Evolutionary conservation across 1,139 yeast genomes (phyloP).

Genomic region (Diutina pseudorugosa): DNA sequence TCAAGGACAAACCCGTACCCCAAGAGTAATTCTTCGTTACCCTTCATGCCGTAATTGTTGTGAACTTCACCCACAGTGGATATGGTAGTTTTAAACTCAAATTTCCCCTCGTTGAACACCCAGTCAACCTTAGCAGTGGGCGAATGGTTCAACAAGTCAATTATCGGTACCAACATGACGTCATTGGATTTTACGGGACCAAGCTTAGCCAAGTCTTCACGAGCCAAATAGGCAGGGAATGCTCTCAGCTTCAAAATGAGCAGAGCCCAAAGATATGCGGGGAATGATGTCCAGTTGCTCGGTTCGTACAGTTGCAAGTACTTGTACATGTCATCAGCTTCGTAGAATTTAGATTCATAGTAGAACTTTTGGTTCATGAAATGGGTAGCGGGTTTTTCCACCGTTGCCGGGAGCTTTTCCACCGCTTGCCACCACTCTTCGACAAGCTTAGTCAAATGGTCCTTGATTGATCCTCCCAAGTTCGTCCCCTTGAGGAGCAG

Average conservation of each 20-base stretch:
- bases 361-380: slow-evolving; percentile 33
- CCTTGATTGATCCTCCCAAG: slow-evolving; percentile 29
- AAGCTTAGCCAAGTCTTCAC: slow-evolving; percentile 10
- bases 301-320: slow-evolving; percentile 14
- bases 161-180: slow-evolving; percentile 64
- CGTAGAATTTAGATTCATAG: slow-evolving; percentile 34
- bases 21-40: slow-evolving; percentile 61
- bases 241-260: slow-evolving; percentile 65
- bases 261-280: slow-evolving; percentile 63
- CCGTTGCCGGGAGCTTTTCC: slow-evolving; percentile 20
- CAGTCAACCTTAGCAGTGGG: slow-evolving; percentile 55
- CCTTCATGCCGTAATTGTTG: slow-evolving; percentile 81
- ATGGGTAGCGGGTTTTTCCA: slow-evolving; percentile 23
- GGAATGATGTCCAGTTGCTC: slow-evolving; percentile 47
- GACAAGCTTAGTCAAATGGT: slow-evolving; percentile 20
- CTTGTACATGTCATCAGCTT: slow-evolving; percentile 22
- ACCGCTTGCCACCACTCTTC: slow-evolving; percentile 43
- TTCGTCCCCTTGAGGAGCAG: slow-evolving; percentile 52
- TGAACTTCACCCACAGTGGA: slow-evolving; percentile 33
- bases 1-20: slow-evolving; percentile 63
- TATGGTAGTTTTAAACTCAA: slow-evolving; percentile 7
- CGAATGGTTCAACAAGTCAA: slow-evolving; percentile 69
- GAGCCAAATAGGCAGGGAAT: slow-evolving; percentile 50
- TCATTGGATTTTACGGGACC: slow-evolving; percentile 14
- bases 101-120: slow-evolving; percentile 15